A percentile compares a stretch with the other conserved stretches of the same genome.
Evolutionary conservation across 305 asterid genomes (phyloP).

Genomic region (Nicotiana rustica): DNA sequence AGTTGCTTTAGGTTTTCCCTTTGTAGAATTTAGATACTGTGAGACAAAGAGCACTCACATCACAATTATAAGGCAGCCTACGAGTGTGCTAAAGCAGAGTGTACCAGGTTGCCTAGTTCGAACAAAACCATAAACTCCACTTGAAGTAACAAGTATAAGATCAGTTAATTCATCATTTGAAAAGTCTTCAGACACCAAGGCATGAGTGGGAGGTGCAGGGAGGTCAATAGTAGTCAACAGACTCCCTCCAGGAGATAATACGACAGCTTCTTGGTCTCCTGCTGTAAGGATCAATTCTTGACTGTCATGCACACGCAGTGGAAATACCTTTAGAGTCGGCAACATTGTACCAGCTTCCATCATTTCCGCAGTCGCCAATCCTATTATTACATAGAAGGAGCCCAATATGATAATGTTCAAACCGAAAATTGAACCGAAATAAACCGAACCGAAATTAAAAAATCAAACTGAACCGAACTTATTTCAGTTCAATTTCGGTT

Average conservation of each 20-base stretch:
- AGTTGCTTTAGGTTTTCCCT: slow-evolving; percentile 80
- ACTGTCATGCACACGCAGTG: slow-evolving; percentile 73
- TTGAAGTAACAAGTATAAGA: too few species aligned
- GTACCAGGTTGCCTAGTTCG: slow-evolving; percentile 94
- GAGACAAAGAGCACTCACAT: slow-evolving; percentile 92
- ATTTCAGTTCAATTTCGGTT: too few species aligned
- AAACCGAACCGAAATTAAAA: too few species aligned
- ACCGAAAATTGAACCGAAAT: too few species aligned
- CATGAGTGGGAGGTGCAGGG: slow-evolving; percentile 50
- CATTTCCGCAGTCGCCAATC: slow-evolving; percentile 66
- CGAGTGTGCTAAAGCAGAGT: slow-evolving; percentile 91
- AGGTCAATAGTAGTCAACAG: slow-evolving; percentile 67
- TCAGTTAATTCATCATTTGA: too few species aligned
- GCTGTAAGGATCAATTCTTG: slow-evolving; percentile 83
- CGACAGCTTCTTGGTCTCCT: slow-evolving; percentile 91
- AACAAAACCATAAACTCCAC: too few species aligned
- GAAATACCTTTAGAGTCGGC: slow-evolving; percentile 87
- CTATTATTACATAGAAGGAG: too few species aligned
- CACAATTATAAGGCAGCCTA: slow-evolving; percentile 89
- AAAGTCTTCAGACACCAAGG: too few species aligned
- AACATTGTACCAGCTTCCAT: slow-evolving; percentile 63
- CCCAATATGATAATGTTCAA: too few species aligned
- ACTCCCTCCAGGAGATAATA: slow-evolving; percentile 90
- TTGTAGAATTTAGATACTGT: slow-evolving; percentile 75
- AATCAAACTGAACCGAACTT: too few species aligned